A percentile compares a stretch with the other conserved stretches of the same genome.
Conservation (phyloP, 768 basidiomycete species). For the Tylopilus sp. region DNA sequence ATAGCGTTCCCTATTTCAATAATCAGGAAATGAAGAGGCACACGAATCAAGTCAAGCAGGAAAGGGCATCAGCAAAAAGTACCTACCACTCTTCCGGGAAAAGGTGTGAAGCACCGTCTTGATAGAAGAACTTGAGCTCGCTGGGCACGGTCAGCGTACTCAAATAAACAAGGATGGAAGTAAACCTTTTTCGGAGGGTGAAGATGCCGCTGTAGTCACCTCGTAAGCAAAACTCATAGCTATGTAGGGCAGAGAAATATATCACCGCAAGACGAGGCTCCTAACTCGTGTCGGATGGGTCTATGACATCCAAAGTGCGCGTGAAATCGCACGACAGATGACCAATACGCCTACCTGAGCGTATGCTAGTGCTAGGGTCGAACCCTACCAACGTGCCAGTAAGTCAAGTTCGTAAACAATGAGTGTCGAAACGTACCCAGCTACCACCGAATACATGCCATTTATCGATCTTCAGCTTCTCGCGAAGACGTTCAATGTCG, state of each 20-base stretch:
- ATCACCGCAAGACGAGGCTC: conserved; percentile 70
- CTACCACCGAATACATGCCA: conserved; percentile 97
- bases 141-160: conserved; percentile 25
- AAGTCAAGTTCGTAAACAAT: neutral
- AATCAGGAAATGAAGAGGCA: neutral
- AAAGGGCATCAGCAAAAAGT: neutral
- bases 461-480: conserved; percentile 71
- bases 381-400: conserved; percentile 50
- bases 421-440: conserved; percentile 58
- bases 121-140: conserved; percentile 92
- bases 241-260: conserved; percentile 3
- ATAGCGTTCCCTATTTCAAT: conserved; percentile 69
- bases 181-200: conserved; percentile 72
- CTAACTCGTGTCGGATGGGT: conserved; percentile 79
- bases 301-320: conserved; percentile 33
- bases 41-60: neutral
- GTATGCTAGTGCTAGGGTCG: conserved; percentile 82
- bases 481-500: conserved; percentile 81
- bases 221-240: neutral
- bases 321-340: neutral
- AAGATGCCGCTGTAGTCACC: conserved; percentile 70
- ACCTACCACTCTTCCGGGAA: conserved; percentile 86
- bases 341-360: conserved; percentile 54
- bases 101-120: conserved; percentile 75
- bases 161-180: neutral